Evolutionary conservation across 108 stramenopile species (phyloP).

Genomic region (Phaeodactylum tricornutum): DNA sequence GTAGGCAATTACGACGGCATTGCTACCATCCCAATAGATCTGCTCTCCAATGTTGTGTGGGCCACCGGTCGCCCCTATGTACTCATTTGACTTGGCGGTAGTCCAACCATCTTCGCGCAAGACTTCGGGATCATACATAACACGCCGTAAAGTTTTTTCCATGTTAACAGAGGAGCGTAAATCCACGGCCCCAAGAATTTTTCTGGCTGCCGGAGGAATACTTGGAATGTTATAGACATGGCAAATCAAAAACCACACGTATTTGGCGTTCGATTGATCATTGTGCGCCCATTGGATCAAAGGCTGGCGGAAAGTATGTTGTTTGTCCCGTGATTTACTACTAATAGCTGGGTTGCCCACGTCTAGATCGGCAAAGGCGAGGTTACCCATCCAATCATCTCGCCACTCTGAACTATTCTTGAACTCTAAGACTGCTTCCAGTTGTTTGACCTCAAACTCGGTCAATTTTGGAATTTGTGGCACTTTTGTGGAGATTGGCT

Average conservation of each 20-base stretch:
- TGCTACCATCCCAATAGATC: constrained; percentile 55
- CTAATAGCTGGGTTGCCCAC: constrained; percentile 52
- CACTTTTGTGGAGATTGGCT: no score
- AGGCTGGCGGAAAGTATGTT: constrained; percentile 15
- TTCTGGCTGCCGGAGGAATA: constrained; percentile 49
- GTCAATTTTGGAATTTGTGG: no score
- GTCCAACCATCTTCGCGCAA: constrained; percentile 79
- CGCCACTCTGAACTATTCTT: constrained; percentile 27
- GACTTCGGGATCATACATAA: constrained; percentile 66
- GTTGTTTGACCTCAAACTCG: constrained; percentile 21
- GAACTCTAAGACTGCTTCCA: constrained; percentile 21
- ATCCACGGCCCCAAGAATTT: constrained; percentile 41
- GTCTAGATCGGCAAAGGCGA: constrained; percentile 54
- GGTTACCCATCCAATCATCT: constrained; percentile 71
- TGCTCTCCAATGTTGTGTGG: constrained; percentile 48
- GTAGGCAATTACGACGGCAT: constrained; percentile 75
- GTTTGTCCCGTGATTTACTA: no score
- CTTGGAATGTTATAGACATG: constrained; percentile 53
- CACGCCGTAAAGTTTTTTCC: constrained; percentile 33
- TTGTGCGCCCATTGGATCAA: constrained; percentile 33
- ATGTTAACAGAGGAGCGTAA: constrained; percentile 5
- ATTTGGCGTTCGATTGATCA: constrained; percentile 31
- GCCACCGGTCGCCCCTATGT: constrained; percentile 59
- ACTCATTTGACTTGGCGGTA: constrained; percentile 37
- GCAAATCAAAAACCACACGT: constrained; percentile 33